These are phyloP conservation scores for Triglochin maritima DNA, from an alignment of 106 monocot genomes.

Conservation along the genomic window DNA sequence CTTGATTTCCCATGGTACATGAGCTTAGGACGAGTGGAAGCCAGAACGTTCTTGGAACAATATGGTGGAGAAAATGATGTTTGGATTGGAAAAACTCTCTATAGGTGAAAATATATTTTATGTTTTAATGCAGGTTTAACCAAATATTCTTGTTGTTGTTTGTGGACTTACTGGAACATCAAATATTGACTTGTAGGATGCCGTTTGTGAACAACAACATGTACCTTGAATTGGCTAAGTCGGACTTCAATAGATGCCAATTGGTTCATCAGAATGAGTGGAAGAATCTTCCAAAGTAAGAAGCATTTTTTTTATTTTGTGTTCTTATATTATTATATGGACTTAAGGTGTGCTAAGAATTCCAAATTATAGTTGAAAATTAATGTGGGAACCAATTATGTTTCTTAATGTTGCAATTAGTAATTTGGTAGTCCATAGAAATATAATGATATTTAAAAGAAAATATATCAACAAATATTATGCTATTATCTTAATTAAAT, in stretches of 20 bases:
- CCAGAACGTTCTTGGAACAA: conserved; percentile 63
- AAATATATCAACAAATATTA: not conserved
- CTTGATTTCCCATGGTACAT: conserved; percentile 82
- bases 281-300: conserved; percentile 39
- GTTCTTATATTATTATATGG: not conserved
- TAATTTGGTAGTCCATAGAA: no score
- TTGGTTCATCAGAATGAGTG: conserved; percentile 57
- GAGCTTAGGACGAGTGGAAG: conserved; percentile 74
- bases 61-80: conserved; percentile 72
- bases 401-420: no score
- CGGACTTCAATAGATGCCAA: conserved; percentile 77
- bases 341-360: no score
- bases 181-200: conserved; percentile 49
- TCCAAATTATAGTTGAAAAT: no score
- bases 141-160: not conserved
- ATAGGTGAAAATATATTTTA: conserved; percentile 31
- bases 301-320: not conserved
- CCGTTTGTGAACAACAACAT: conserved; percentile 53
- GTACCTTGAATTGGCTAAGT: conserved; percentile 63
- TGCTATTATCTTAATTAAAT: not conserved
- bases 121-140: not conserved
- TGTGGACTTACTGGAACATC: not conserved
- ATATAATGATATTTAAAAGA: no score
- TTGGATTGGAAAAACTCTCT: conserved; percentile 97
- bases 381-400: no score